These are phyloP conservation scores for Coniochaeta hoffmannii DNA, from an alignment of 2,329 filamentous ascomycete species.

Conservation along the genomic window DNA sequence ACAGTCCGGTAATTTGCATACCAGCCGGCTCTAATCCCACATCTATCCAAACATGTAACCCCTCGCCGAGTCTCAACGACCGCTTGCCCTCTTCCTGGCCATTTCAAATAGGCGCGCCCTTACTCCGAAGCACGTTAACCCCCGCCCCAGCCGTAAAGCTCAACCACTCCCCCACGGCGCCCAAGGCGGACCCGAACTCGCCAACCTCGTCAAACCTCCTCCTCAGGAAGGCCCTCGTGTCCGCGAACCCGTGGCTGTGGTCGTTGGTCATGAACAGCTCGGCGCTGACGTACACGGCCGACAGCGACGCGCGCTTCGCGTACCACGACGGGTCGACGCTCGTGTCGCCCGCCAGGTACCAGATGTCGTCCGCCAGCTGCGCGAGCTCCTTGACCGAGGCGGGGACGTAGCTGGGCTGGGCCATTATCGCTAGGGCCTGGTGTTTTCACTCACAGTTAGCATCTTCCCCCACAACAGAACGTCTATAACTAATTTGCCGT, in stretches of 20 bases:
- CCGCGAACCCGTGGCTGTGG: conserved; percentile 59
- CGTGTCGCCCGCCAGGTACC: conserved; percentile 75
- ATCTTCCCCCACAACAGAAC: too few species aligned
- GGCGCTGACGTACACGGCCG: conserved; percentile 58
- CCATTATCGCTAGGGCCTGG: conserved; percentile 84
- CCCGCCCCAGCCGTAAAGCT: conserved; percentile 71
- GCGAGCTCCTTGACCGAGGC: conserved; percentile 72
- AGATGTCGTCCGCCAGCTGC: conserved; percentile 83
- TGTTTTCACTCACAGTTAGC: neutral
- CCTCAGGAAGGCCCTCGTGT: conserved; percentile 74
- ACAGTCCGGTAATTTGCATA: too few species aligned
- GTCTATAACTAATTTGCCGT: too few species aligned
- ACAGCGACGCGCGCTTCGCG: conserved; percentile 49
- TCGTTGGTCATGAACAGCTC: conserved; percentile 97
- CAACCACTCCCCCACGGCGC: conserved; percentile 66
- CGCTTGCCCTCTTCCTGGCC: neutral
- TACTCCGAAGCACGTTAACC: conserved; percentile 79
- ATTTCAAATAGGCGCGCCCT: conserved; percentile 68
- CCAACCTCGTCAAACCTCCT: conserved; percentile 65
- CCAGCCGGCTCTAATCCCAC: neutral
- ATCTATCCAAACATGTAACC: neutral
- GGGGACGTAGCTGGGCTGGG: conserved; percentile 70
- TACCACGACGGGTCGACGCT: conserved; percentile 88
- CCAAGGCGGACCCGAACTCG: conserved; percentile 52
- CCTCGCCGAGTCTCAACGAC: neutral